Evolutionary conservation across 2,329 filamentous ascomycete species (phyloP).

Genomic region (Phialocephala subalpina): DNA sequence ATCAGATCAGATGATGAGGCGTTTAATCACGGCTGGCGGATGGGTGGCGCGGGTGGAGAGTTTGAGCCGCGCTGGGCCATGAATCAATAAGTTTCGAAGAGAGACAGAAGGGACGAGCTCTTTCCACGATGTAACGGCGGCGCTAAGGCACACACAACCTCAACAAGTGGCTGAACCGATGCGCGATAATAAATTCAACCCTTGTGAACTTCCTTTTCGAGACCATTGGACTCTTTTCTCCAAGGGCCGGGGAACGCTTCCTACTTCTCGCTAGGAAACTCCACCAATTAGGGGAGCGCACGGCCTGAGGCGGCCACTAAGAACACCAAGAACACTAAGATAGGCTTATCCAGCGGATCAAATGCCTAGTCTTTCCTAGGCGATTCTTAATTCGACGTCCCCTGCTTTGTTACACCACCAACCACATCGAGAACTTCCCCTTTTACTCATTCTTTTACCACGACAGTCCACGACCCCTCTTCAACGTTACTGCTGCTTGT

Average conservation of each 20-base stretch:
- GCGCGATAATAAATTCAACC: not conserved
- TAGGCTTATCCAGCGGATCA: no score
- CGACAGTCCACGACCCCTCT: no score
- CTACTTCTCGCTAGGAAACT: not conserved
- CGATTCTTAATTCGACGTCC: slow-evolving; percentile 3
- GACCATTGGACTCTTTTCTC: no score
- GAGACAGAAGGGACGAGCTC: not conserved
- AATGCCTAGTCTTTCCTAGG: not conserved
- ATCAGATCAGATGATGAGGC: not conserved
- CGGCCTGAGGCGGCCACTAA: not conserved
- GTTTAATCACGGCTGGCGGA: not conserved
- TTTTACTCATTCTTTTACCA: no score
- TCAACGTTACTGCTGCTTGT: not conserved
- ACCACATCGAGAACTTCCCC: not conserved
- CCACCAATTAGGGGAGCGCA: not conserved
- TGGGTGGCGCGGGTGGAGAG: not conserved
- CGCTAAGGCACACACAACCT: no score
- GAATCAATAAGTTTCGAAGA: not conserved
- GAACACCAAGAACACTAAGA: not conserved
- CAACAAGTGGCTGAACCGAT: not conserved
- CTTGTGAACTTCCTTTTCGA: not conserved
- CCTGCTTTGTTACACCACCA: not conserved
- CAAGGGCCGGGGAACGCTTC: no score
- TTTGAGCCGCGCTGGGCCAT: not conserved
- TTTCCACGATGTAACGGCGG: not conserved